phyloP scores from a whole-genome alignment of 345 rosid species.

The Erucastrum elatum region DNA sequence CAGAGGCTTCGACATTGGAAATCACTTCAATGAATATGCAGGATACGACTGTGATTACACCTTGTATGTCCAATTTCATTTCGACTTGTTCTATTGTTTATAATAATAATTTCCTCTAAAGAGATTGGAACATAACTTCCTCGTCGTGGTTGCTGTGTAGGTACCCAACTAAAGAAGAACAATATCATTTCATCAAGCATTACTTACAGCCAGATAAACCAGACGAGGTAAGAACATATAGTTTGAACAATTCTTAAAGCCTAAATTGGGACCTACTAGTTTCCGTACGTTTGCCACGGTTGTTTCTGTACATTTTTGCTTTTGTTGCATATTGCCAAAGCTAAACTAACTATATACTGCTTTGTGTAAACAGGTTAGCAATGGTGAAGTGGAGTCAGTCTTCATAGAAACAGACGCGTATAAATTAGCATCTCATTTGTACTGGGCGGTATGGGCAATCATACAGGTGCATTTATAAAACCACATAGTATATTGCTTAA shows the following conservation, averaged over 20 bases:
- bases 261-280: neutral
- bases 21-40: constrained; percentile 93
- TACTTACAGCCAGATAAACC: constrained; percentile 75
- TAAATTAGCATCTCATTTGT: constrained; percentile 77
- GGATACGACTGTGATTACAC: constrained; percentile 94
- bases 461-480: constrained; percentile 64
- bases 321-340: neutral
- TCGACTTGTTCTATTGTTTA: constrained; percentile 14
- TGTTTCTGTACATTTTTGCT: neutral
- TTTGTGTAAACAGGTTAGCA: constrained; percentile 49
- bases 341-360: neutral
- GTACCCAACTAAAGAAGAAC: constrained; percentile 81
- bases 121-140: constrained; percentile 15
- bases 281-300: neutral
- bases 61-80: constrained; percentile 53
- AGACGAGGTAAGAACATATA: constrained; percentile 49
- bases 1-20: constrained; percentile 93
- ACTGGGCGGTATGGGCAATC: constrained; percentile 94
- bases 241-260: too few relatives aligned
- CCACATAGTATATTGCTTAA: neutral
- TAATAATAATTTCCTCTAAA: neutral
- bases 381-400: constrained; percentile 63
- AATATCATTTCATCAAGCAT: constrained; percentile 80
- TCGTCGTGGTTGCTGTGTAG: constrained; percentile 45
- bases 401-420: constrained; percentile 67